Evolutionary conservation across 2,329 filamentous ascomycete species (phyloP).

Genomic region (Aspergillus costaricaensis): DNA sequence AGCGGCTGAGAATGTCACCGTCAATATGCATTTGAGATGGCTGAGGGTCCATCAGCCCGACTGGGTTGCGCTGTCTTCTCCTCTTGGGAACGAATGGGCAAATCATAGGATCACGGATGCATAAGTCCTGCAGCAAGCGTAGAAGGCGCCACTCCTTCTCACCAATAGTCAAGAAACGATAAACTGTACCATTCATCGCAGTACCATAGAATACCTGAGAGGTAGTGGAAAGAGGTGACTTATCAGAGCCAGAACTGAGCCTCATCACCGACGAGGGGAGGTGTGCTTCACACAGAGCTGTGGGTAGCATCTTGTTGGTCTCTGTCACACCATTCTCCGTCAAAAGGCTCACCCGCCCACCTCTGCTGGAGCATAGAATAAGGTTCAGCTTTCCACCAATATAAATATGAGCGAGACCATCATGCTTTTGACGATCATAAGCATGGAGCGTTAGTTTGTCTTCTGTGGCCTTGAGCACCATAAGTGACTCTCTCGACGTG

Average conservation of each 20-base stretch:
- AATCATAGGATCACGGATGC: constrained; percentile 50
- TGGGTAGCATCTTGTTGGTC: constrained; percentile 35
- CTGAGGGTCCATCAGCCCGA: constrained; percentile 38
- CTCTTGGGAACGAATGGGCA: constrained; percentile 52
- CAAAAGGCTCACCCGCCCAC: constrained; percentile 53
- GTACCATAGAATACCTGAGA: constrained; percentile 62
- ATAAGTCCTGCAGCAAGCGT: constrained; percentile 71
- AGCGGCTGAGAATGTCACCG: constrained; percentile 64
- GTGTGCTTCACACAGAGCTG: constrained; percentile 33
- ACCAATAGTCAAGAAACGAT: constrained; percentile 68
- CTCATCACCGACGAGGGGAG: constrained; percentile 39
- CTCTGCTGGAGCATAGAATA: constrained; percentile 53
- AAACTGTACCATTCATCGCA: constrained; percentile 68
- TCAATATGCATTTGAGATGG: constrained; percentile 64
- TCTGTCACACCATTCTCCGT: constrained; percentile 26
- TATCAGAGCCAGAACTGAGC: constrained; percentile 25
- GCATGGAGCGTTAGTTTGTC: constrained; percentile 37
- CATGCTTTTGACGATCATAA: constrained; percentile 35
- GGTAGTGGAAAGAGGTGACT: constrained; percentile 17
- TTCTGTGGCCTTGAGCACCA: constrained; percentile 48
- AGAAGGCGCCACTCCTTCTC: constrained; percentile 67
- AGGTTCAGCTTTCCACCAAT: constrained; percentile 46
- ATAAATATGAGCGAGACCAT: constrained; percentile 41
- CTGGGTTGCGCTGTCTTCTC: constrained; percentile 28
- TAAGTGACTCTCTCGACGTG: constrained; percentile 56